Evolutionary conservation across 805 yeast genomes (phyloP).

Genomic region (Candida manassasensis): DNA sequence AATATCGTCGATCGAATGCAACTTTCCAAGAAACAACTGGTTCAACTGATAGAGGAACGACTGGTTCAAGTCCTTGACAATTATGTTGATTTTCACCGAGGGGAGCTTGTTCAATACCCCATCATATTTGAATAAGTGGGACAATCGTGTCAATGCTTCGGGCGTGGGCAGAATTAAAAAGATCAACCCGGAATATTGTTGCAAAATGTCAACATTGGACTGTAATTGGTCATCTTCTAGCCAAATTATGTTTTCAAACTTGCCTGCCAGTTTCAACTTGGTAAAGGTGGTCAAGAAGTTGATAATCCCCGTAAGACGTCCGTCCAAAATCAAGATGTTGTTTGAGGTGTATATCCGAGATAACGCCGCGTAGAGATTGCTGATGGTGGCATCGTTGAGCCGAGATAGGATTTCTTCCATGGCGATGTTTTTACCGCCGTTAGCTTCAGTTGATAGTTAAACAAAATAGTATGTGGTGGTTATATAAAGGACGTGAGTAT

Average conservation of each 20-base stretch:
- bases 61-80: slow-evolving; percentile 35
- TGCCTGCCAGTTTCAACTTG: slow-evolving; percentile 43
- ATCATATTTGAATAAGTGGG: slow-evolving; percentile 5
- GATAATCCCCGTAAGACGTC: slow-evolving; percentile 42
- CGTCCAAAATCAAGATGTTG: slow-evolving; percentile 41
- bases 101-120: slow-evolving; percentile 6
- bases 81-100: slow-evolving; percentile 14
- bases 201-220: slow-evolving; percentile 10
- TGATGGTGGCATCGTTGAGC: slow-evolving; percentile 17
- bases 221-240: slow-evolving; percentile 21
- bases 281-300: slow-evolving; percentile 56
- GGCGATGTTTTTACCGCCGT: too few relatives aligned
- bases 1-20: slow-evolving; percentile 10
- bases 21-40: slow-evolving; percentile 13
- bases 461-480: too few relatives aligned
- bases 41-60: slow-evolving; percentile 30
- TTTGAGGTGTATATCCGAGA: slow-evolving; percentile 20
- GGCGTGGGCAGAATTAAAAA: slow-evolving; percentile 12
- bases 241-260: slow-evolving; percentile 49
- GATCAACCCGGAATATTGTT: slow-evolving; percentile 15
- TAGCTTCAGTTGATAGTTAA: too few relatives aligned
- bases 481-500: too few relatives aligned
- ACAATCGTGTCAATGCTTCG: slow-evolving; percentile 15
- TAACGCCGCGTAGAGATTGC: slow-evolving; percentile 18
- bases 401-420: slow-evolving; percentile 2